Evolutionary conservation across 1,139 yeast genomes (phyloP).

Genomic region (Sugiyamaella japonica): DNA sequence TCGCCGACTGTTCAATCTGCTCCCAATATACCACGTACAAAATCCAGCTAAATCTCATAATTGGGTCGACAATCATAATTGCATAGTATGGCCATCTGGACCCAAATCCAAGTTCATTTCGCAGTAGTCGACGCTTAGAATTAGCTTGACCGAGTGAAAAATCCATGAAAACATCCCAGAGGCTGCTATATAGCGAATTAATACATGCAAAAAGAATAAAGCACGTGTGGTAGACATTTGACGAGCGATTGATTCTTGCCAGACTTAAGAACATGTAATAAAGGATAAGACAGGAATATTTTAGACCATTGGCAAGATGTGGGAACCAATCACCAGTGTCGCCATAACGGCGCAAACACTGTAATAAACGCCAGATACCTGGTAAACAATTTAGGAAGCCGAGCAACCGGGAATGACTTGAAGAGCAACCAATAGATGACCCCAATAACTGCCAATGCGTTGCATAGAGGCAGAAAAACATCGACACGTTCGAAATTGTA

Average conservation of each 20-base stretch:
- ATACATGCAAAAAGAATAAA: slow-evolving; percentile 73
- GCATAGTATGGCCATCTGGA: slow-evolving; percentile 63
- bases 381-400: slow-evolving; percentile 87
- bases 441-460: slow-evolving; percentile 57
- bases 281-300: slow-evolving; percentile 64
- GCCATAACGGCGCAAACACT: slow-evolving; percentile 84
- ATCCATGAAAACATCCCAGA: slow-evolving; percentile 95
- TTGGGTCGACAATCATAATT: slow-evolving; percentile 71
- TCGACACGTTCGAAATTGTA: slow-evolving; percentile 78
- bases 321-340: slow-evolving; percentile 98
- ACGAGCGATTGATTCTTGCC: slow-evolving; percentile 61
- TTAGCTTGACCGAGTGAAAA: slow-evolving; percentile 79
- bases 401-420: slow-evolving; percentile 67
- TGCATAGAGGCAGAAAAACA: slow-evolving; percentile 81
- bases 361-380: slow-evolving; percentile 85
- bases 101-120: slow-evolving; percentile 69
- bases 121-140: slow-evolving; percentile 58
- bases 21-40: slow-evolving; percentile 68
- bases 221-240: slow-evolving; percentile 49
- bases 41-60: slow-evolving; percentile 86
- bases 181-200: slow-evolving; percentile 66
- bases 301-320: slow-evolving; percentile 86
- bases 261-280: slow-evolving; percentile 77
- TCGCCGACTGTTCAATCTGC: slow-evolving; percentile 85
- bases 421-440: slow-evolving; percentile 62